These are phyloP conservation scores for Aspergillus baeticus DNA, from an alignment of 495 filamentous ascomycete genomes.

Conservation along the genomic window DNA sequence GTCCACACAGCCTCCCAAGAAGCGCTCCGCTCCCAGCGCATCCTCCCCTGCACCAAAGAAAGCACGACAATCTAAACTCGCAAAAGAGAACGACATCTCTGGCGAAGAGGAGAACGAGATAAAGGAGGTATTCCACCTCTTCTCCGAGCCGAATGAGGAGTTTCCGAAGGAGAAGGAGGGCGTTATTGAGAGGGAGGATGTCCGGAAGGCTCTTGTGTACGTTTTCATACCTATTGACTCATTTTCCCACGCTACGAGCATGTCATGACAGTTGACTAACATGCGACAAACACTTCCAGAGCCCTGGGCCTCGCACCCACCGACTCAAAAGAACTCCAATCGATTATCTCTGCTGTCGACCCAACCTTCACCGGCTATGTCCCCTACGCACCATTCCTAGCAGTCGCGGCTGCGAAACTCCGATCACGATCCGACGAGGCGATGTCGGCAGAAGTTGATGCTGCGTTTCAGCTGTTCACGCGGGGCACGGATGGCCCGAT, in stretches of 20 bases:
- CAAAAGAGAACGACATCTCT: slow-evolving; percentile 82
- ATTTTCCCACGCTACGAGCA: neutral
- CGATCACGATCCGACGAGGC: slow-evolving; percentile 54
- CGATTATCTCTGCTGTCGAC: slow-evolving; percentile 76
- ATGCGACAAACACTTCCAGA: slow-evolving; percentile 36
- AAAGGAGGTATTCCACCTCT: slow-evolving; percentile 82
- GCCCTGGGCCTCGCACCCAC: slow-evolving; percentile 71
- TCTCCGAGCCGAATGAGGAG: slow-evolving; percentile 56
- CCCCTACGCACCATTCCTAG: slow-evolving; percentile 72
- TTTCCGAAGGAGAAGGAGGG: slow-evolving; percentile 68
- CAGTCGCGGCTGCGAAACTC: slow-evolving; percentile 81
- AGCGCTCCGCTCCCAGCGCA: slow-evolving; percentile 32
- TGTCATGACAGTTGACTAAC: slow-evolving; percentile 3
- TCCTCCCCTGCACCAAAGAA: slow-evolving; percentile 41
- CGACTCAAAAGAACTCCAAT: slow-evolving; percentile 61
- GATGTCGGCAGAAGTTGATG: slow-evolving; percentile 66
- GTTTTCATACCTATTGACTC: slow-evolving; percentile 19
- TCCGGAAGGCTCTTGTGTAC: slow-evolving; percentile 81
- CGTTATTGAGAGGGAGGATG: slow-evolving; percentile 73
- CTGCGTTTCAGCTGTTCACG: slow-evolving; percentile 79
- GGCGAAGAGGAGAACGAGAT: slow-evolving; percentile 85
- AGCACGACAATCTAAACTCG: slow-evolving; percentile 73
- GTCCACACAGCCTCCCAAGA: slow-evolving; percentile 37
- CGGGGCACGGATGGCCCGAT: slow-evolving; percentile 55
- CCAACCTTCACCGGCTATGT: slow-evolving; percentile 77